Conservation (phyloP, 805 yeast genomes). For the Starmerella vaccinii region DNA sequence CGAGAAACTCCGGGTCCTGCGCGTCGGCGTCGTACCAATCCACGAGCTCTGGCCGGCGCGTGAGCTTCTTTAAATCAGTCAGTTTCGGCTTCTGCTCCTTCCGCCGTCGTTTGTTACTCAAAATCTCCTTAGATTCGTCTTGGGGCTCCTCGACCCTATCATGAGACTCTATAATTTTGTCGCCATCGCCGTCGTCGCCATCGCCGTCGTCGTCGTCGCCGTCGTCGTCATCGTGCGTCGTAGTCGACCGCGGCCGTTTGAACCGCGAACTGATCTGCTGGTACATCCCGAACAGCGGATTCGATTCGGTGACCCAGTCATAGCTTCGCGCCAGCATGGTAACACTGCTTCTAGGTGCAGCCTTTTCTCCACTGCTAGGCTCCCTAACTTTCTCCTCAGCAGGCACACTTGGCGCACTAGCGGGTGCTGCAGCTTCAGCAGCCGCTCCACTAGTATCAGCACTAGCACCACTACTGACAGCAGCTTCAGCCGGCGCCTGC, state of each 20-base stretch:
- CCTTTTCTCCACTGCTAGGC: background rate
- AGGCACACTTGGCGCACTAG: too few species aligned
- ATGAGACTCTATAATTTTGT: background rate
- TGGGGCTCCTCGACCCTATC: background rate
- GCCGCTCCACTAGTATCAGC: too few species aligned
- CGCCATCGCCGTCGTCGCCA: background rate
- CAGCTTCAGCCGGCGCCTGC: background rate
- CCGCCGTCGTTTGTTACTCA: conserved; percentile 23
- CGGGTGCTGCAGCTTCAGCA: too few species aligned
- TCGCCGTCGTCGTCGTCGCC: background rate
- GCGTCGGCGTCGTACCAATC: conserved; percentile 88
- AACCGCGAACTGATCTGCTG: conserved; percentile 11
- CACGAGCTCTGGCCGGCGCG: conserved; percentile 57
- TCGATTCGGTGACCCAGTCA: conserved; percentile 12
- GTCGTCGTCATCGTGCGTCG: background rate
- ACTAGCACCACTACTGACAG: background rate
- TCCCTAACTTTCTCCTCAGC: background rate
- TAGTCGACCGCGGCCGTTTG: conserved; percentile 6
- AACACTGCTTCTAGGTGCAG: background rate
- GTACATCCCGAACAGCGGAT: conserved; percentile 20
- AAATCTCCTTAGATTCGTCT: background rate
- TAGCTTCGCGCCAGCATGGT: conserved; percentile 14
- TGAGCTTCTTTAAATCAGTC: conserved; percentile 52
- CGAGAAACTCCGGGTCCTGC: conserved; percentile 57
- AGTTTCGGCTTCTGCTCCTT: conserved; percentile 49